Conservation (phyloP, 768 basidiomycete species). For the Boletus huronensis region DNA sequence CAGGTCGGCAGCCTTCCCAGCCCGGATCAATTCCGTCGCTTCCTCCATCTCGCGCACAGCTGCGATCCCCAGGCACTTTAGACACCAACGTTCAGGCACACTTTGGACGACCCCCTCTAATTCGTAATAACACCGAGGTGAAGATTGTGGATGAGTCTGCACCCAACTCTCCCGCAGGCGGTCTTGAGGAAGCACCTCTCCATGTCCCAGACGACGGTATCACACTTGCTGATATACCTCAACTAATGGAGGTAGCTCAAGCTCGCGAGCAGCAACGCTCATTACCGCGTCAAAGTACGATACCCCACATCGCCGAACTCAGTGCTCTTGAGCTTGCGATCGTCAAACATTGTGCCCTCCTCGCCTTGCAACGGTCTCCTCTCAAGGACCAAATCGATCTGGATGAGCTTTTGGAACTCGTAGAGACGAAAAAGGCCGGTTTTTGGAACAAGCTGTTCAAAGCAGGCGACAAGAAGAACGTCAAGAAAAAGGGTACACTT, state of each 20-base stretch:
- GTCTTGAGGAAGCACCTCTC: slow-evolving; percentile 38
- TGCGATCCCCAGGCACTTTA: slow-evolving; percentile 37
- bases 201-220: slow-evolving; percentile 71
- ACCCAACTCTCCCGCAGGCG: slow-evolving; percentile 65
- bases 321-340: slow-evolving; percentile 83
- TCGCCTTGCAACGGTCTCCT: slow-evolving; percentile 73
- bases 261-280: slow-evolving; percentile 87
- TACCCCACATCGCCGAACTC: slow-evolving; percentile 81
- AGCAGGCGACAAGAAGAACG: slow-evolving; percentile 82
- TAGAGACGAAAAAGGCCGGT: slow-evolving; percentile 88
- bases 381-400: slow-evolving; percentile 81
- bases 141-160: slow-evolving; percentile 83
- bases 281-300: slow-evolving; percentile 69
- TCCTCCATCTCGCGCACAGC: slow-evolving; percentile 36
- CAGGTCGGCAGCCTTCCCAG: slow-evolving; percentile 36
- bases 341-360: slow-evolving; percentile 86
- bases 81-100: slow-evolving; percentile 43
- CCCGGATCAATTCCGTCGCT: slow-evolving; percentile 31
- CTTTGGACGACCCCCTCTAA: slow-evolving; percentile 59
- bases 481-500: slow-evolving; percentile 78
- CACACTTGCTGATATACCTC: slow-evolving; percentile 92
- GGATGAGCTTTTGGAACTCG: slow-evolving; percentile 90
- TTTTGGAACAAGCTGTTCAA: slow-evolving; percentile 99
- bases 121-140: slow-evolving; percentile 80
- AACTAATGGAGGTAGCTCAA: slow-evolving; percentile 88